Conservation (phyloP, 352 stramenopile genomes). For the Pythium grandisporangium region DNA sequence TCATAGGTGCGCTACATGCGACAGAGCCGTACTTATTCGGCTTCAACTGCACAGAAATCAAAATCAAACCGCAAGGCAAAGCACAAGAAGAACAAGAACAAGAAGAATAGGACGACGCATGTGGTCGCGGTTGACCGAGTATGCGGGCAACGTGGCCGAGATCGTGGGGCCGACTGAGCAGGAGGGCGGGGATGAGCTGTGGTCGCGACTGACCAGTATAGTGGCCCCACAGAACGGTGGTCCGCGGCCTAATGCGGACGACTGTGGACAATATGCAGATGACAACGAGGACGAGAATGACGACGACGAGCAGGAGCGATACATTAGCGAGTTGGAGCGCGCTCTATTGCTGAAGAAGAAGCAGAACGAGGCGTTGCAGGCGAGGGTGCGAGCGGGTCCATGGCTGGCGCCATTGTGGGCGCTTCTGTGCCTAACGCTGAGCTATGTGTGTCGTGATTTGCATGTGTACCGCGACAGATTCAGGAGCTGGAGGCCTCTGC, state of each 20-base stretch:
- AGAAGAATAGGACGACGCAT: too few species aligned
- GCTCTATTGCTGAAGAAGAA: conserved; percentile 70
- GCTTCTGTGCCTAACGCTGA: too few species aligned
- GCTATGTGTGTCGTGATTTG: not conserved
- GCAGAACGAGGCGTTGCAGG: conserved; percentile 49
- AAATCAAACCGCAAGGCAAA: too few species aligned
- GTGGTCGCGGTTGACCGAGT: conserved; percentile 61
- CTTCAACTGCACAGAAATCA: too few species aligned
- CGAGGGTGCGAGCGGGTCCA: conserved; percentile 18
- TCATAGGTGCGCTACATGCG: too few species aligned
- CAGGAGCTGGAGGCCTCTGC: conserved; percentile 19
- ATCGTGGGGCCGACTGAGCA: conserved; percentile 54
- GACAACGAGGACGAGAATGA: conserved; percentile 8
- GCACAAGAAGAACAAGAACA: too few species aligned
- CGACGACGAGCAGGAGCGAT: conserved; percentile 66
- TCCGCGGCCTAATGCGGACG: too few species aligned
- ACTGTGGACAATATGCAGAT: too few species aligned
- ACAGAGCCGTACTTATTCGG: too few species aligned
- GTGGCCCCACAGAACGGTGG: conserved; percentile 1
- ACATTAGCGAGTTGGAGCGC: conserved; percentile 69
- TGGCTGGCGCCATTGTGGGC: too few species aligned
- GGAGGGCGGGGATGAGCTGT: conserved; percentile 8
- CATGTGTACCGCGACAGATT: too few species aligned
- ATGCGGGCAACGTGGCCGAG: conserved; percentile 44
- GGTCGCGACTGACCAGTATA: conserved; percentile 11